Conservation (phyloP, 805 yeast species). For the Cyberlindnera maclurae region DNA sequence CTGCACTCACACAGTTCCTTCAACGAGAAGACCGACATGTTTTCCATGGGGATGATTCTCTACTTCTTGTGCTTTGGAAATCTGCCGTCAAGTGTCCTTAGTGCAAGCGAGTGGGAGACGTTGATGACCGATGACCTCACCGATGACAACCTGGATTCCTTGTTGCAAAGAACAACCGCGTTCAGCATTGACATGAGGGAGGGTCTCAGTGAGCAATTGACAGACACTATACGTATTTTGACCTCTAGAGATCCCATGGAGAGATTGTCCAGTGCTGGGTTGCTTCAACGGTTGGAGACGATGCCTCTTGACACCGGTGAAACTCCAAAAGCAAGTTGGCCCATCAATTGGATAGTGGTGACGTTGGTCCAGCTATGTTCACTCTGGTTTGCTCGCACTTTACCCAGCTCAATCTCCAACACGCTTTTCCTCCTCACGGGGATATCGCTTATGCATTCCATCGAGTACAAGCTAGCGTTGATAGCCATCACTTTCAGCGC, state of each 20-base stretch:
- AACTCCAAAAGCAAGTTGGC: no score
- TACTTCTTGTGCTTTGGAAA: conserved; percentile 65
- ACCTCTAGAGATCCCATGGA: conserved; percentile 28
- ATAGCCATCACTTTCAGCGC: no score
- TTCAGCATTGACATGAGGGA: conserved; percentile 13
- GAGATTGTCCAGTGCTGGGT: conserved; percentile 39
- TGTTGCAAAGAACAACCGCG: conserved; percentile 4
- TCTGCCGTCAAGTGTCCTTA: conserved; percentile 46
- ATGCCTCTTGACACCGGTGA: no score
- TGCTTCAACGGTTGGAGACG: conserved; percentile 25
- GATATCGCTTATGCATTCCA: no score
- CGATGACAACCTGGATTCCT: neutral
- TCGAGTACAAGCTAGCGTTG: no score
- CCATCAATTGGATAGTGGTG: no score
- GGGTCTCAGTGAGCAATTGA: conserved; percentile 24
- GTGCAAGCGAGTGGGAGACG: conserved; percentile 25
- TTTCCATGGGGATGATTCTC: conserved; percentile 78
- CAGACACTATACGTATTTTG: conserved; percentile 32
- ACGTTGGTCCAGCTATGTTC: no score
- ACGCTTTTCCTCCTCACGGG: no score
- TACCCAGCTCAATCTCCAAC: no score
- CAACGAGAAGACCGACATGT: conserved; percentile 68
- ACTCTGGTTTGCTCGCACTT: no score
- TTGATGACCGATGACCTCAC: conserved; percentile 18
- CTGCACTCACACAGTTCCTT: conserved; percentile 34